A percentile compares a stretch with the other conserved stretches of the same genome.
These are phyloP conservation scores for Cylindrotheca closterium DNA, from an alignment of 108 stramenopile species.

Conservation along the genomic window DNA sequence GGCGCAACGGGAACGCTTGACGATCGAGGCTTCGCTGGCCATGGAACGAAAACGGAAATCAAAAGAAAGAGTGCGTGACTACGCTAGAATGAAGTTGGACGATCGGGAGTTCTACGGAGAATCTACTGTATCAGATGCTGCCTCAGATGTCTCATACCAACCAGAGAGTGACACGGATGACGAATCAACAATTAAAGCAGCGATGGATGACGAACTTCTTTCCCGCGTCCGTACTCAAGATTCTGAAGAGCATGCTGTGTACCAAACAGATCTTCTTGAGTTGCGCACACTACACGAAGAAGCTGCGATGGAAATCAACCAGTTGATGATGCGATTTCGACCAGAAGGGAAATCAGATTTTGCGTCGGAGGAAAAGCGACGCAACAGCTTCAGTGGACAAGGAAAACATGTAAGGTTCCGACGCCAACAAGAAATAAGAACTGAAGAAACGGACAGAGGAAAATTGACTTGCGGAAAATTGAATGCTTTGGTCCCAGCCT, in stretches of 20 bases:
- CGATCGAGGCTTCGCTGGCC: constrained; percentile 65
- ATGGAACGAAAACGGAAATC: constrained; percentile 24
- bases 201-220: constrained; percentile 38
- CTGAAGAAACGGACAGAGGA: not conserved
- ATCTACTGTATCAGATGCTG: constrained; percentile 48
- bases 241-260: constrained; percentile 6
- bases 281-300: constrained; percentile 56
- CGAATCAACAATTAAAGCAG: constrained; percentile 52
- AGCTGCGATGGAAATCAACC: constrained; percentile 47
- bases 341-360: constrained; percentile 24
- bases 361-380: not conserved
- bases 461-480: not conserved
- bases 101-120: constrained; percentile 52
- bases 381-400: not conserved
- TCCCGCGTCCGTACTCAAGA: constrained; percentile 20
- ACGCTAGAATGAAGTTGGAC: constrained; percentile 18
- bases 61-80: constrained; percentile 23
- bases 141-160: constrained; percentile 35
- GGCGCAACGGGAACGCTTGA: constrained; percentile 31
- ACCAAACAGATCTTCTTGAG: constrained; percentile 43
- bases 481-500: not conserved
- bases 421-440: too few species aligned
- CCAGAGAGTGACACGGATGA: constrained; percentile 35
- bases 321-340: constrained; percentile 43
- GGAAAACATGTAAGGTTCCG: constrained; percentile 1